These are phyloP conservation scores for Geotrichum candidum DNA, from an alignment of 1,139 yeast genomes.

Conservation along the genomic window DNA sequence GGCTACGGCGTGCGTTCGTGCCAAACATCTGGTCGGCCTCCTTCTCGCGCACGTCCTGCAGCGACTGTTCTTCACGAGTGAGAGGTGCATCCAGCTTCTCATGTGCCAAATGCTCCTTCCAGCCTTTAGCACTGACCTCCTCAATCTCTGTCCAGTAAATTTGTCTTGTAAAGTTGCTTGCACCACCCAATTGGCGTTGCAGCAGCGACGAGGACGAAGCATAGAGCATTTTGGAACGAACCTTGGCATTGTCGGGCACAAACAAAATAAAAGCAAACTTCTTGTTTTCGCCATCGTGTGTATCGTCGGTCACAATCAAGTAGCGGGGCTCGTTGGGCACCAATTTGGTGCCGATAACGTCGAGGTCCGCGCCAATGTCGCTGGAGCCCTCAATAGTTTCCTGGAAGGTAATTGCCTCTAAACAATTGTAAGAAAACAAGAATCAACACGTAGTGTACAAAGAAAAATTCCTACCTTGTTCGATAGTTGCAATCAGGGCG, in stretches of 20 bases:
- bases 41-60: constrained; percentile 42
- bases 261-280: constrained; percentile 54
- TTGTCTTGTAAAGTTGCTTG: constrained; percentile 52
- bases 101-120: constrained; percentile 39
- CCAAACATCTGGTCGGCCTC: constrained; percentile 33
- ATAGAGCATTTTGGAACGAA: constrained; percentile 83
- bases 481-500: constrained; percentile 30
- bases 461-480: constrained; percentile 17
- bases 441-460: neutral
- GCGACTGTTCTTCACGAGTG: constrained; percentile 55
- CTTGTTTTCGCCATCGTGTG: neutral
- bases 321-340: constrained; percentile 54
- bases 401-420: constrained; percentile 35
- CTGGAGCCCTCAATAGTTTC: constrained; percentile 28
- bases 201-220: constrained; percentile 83
- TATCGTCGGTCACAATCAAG: constrained; percentile 44
- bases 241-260: constrained; percentile 83
- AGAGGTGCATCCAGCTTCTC: constrained; percentile 43
- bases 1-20: constrained; percentile 29
- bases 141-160: constrained; percentile 50
- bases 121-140: constrained; percentile 54
- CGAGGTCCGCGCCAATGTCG: constrained; percentile 39
- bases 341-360: constrained; percentile 36
- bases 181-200: constrained; percentile 62
- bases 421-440: constrained; percentile 22